Evolutionary conservation across 208 protist genomes (phyloP).

Genomic region (Chromosphaera perkinsii): DNA sequence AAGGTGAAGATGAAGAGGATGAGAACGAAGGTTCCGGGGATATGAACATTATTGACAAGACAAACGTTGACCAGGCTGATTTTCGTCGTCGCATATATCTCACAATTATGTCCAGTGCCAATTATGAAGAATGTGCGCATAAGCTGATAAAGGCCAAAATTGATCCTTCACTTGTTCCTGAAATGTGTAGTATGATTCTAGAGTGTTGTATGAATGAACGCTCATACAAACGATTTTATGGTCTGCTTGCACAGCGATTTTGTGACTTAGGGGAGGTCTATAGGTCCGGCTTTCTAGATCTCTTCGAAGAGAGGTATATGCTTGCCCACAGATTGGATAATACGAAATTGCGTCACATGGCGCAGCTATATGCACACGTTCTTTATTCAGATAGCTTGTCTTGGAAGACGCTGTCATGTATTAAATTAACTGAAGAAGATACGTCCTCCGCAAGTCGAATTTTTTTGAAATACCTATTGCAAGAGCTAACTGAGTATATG

Average conservation of each 20-base stretch:
- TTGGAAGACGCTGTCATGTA: conserved; percentile 72
- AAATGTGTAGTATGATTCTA: conserved; percentile 83
- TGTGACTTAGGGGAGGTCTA: conserved; percentile 82
- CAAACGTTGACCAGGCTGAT: conserved; percentile 75
- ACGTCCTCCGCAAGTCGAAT: conserved; percentile 79
- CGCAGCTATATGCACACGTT: conserved; percentile 91
- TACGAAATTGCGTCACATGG: conserved; percentile 92
- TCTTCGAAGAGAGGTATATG: conserved; percentile 72
- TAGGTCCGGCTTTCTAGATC: conserved; percentile 73
- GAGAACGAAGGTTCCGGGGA: conserved; percentile 8
- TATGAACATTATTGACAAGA: conserved; percentile 68
- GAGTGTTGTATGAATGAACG: conserved; percentile 93
- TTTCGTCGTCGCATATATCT: conserved; percentile 92
- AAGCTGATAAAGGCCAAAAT: conserved; percentile 81
- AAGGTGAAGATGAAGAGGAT: background rate
- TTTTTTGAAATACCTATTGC: conserved; percentile 83
- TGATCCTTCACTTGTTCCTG: background rate
- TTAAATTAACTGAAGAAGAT: conserved; percentile 71
- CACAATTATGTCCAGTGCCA: conserved; percentile 90
- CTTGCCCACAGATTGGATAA: conserved; percentile 83
- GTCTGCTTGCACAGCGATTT: conserved; percentile 86
- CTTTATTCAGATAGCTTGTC: conserved; percentile 84
- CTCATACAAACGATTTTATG: conserved; percentile 88
- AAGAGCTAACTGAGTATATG: conserved; percentile 48
- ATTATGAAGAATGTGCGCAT: conserved; percentile 95